Conservation (phyloP, 768 basidiomycete species). For the Podaxis sp. region DNA sequence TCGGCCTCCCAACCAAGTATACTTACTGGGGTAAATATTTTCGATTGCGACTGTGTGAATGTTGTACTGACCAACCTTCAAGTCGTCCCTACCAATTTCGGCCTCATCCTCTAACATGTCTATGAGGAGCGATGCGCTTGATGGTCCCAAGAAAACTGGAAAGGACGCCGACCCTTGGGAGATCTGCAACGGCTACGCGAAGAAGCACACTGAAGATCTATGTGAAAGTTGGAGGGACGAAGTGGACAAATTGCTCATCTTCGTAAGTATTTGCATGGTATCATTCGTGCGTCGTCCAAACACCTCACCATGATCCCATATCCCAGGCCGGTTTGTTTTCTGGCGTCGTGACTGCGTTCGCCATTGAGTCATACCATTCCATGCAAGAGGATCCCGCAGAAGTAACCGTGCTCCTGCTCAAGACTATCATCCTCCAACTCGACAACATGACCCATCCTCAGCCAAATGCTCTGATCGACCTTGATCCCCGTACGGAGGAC, state of each 20-base stretch:
- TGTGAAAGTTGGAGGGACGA: constrained; percentile 14
- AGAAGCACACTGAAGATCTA: constrained; percentile 6
- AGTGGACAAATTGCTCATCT: constrained; percentile 14
- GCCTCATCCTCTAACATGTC: not conserved
- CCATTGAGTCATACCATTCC: constrained; percentile 21
- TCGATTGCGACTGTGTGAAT: not conserved
- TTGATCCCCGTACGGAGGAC: not conserved
- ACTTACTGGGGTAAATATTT: not conserved
- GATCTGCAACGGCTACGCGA: not conserved
- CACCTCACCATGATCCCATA: not conserved
- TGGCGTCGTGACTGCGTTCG: constrained; percentile 24
- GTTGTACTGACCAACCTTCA: not conserved
- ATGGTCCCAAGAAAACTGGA: not conserved
- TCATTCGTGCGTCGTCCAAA: not conserved
- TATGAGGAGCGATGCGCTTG: not conserved
- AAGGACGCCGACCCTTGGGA: constrained; percentile 10
- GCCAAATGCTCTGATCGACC: not conserved
- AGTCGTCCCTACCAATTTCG: not conserved
- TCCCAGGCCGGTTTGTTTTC: constrained; percentile 25
- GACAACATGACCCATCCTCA: constrained; percentile 17
- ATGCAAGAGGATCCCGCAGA: constrained; percentile 20
- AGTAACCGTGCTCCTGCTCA: constrained; percentile 11
- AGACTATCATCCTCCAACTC: constrained; percentile 8
- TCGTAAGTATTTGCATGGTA: not conserved
- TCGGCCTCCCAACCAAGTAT: not conserved